phyloP scores from a whole-genome alignment of 768 basidiomycete species.

The Psilocybe cubensis region DNA sequence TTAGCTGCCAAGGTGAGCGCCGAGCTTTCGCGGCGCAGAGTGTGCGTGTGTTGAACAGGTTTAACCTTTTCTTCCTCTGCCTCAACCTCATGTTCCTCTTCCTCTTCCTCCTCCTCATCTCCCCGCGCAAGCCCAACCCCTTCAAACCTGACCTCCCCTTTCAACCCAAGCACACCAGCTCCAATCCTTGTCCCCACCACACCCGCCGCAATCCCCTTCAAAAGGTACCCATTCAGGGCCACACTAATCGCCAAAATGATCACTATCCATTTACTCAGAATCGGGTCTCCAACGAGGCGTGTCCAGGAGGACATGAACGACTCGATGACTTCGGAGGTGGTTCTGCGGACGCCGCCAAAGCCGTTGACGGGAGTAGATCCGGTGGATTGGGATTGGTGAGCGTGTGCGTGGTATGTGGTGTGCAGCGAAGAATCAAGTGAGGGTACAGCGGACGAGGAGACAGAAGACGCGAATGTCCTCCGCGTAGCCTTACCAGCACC shows the following conservation, averaged over 20 bases:
- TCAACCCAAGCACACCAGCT: slow-evolving; percentile 20
- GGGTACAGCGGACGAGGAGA: slow-evolving; percentile 17
- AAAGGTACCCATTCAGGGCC: slow-evolving; percentile 88
- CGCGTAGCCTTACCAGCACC: not conserved
- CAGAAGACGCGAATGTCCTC: not conserved
- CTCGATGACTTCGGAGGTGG: slow-evolving; percentile 64
- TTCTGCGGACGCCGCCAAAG: slow-evolving; percentile 1
- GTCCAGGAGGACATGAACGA: slow-evolving; percentile 93
- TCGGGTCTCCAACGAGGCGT: slow-evolving; percentile 88
- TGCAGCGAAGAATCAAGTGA: too few relatives aligned
- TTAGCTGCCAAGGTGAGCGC: slow-evolving; percentile 9
- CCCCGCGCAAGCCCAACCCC: slow-evolving; percentile 27
- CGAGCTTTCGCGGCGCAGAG: slow-evolving; percentile 4
- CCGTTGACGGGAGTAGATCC: not conserved
- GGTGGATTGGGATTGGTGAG: slow-evolving; percentile 5
- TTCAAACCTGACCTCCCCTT: slow-evolving; percentile 32
- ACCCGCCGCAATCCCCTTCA: slow-evolving; percentile 82
- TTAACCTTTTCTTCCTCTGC: not conserved
- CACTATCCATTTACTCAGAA: slow-evolving; percentile 95
- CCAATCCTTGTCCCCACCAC: slow-evolving; percentile 30
- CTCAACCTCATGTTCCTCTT: slow-evolving; percentile 6
- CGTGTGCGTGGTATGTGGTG: too few relatives aligned
- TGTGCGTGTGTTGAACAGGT: not conserved
- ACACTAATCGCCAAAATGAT: slow-evolving; percentile 84
- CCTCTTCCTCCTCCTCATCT: slow-evolving; percentile 29